Percentiles rank a stretch among this genome's conserved stretches.
Conservation (phyloP, 2,329 filamentous ascomycete species). For the Cordyceps fumosorosea region DNA sequence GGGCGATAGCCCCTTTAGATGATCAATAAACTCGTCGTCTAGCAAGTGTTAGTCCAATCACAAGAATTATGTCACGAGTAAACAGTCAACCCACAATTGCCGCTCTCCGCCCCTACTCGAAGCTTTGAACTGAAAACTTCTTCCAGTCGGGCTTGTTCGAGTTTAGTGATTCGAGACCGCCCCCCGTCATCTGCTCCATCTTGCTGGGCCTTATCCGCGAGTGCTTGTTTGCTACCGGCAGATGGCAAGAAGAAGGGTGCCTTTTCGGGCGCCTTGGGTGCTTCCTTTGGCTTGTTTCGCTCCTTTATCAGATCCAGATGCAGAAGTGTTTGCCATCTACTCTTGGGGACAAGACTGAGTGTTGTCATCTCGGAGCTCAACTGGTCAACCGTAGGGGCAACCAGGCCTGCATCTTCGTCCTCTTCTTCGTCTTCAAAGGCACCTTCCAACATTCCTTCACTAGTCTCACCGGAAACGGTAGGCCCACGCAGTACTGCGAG, state of each 20-base stretch:
- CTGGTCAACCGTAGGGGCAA: slow-evolving; percentile 61
- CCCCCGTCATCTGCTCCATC: slow-evolving; percentile 35
- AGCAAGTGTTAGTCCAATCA: slow-evolving; percentile 17
- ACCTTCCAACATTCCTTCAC: slow-evolving; percentile 66
- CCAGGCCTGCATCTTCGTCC: slow-evolving; percentile 46
- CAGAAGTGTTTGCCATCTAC: slow-evolving; percentile 87
- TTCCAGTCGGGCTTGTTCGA: slow-evolving; percentile 52
- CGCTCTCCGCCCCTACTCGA: slow-evolving; percentile 43
- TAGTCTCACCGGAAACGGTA: slow-evolving; percentile 76
- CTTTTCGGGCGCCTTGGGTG: slow-evolving; percentile 86
- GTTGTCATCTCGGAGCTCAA: slow-evolving; percentile 79
- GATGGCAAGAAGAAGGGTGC: slow-evolving; percentile 92
- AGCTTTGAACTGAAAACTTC: slow-evolving; percentile 54
- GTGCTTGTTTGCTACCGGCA: slow-evolving; percentile 39
- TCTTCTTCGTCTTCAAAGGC: slow-evolving; percentile 57
- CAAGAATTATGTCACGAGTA: not conserved
- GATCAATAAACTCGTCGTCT: slow-evolving; percentile 63
- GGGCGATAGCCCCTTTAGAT: slow-evolving; percentile 75
- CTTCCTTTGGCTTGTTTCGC: slow-evolving; percentile 88
- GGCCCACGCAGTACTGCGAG: slow-evolving; percentile 61
- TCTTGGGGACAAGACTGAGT: slow-evolving; percentile 81
- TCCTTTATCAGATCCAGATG: slow-evolving; percentile 89
- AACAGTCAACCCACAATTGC: slow-evolving; percentile 50
- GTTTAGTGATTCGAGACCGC: slow-evolving; percentile 61
- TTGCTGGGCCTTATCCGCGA: slow-evolving; percentile 28